Conservation (phyloP, 75 land plant species). For the Cunninghamia lanceolata region DNA sequence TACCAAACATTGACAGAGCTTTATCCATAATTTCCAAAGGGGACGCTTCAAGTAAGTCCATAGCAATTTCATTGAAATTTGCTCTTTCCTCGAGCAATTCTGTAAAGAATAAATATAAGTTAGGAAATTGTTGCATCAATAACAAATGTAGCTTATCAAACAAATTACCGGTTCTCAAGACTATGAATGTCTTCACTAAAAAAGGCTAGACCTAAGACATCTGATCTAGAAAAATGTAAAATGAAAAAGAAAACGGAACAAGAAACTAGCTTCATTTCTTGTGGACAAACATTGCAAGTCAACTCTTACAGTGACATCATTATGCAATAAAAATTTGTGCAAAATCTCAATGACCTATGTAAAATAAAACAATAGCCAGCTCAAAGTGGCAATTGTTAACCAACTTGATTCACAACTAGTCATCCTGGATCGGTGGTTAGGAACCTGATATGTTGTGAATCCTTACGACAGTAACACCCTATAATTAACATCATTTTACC, state of each 20-base stretch:
- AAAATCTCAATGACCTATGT: too few species aligned
- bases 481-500: not conserved
- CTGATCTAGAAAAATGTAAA: too few species aligned
- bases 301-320: not conserved
- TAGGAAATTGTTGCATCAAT: not conserved
- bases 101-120: slow-evolving; percentile 4
- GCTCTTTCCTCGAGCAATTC: slow-evolving; percentile 30
- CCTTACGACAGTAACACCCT: too few species aligned
- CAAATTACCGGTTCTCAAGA: not conserved
- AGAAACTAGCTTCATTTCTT: not conserved
- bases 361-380: not conserved
- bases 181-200: not conserved
- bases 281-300: not conserved
- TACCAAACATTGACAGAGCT: slow-evolving; percentile 76
- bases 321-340: not conserved
- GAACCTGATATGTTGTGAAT: not conserved
- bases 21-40: slow-evolving; percentile 92
- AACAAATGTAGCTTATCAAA: not conserved
- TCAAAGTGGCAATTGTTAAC: not conserved
- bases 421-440: not conserved
- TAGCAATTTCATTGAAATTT: slow-evolving; percentile 54
- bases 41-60: slow-evolving; percentile 61
- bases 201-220: not conserved
- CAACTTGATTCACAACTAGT: not conserved
- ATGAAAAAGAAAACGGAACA: too few species aligned